Base-by-base conservation (phyloP, 345 rosid genomes). In the Eucalyptus rudis region DNA sequence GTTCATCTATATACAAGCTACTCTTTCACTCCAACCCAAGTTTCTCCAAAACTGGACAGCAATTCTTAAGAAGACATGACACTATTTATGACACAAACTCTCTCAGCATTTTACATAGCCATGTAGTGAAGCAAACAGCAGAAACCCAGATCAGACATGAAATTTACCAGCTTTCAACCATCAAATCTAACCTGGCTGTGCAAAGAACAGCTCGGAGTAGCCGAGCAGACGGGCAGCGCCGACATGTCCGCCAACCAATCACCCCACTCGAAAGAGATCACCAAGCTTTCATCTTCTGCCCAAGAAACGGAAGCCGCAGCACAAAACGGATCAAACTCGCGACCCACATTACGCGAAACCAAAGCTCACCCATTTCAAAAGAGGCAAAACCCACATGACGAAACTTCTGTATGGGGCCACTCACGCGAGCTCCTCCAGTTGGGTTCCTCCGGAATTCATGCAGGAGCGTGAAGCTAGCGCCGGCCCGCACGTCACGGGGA, bases 141-240 rank as follows among this genome's bases (percentile, higher is more conserved):
- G 49, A 49, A 20, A 79, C 83, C 62, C 68, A 86, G 43, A 36
- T 43, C 31, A 5, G 80, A 68, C 47, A 36, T 36, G 40, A 47
- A 62, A 47, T 20, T 49, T 51, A 49, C 36, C n/a, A 45, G 33
- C 22, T 33, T 19, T 16, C 13, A 66, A 58, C 71, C 88, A 27
- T n/a, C 50, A 87, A 90, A 79, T 87, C 91, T 92, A 88, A 97
- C 99, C 99, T 93, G 96, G 91, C 97, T 87, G 90, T 93, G 94
- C 87, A 95, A 91, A 89, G 94, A 93, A 91, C 94, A 93, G 89
- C 92, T 90, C 50, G 95, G 90, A 52, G 96, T 85, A 50, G 97
- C 95, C 33, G 97, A 95, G 93, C 99, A 97, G 85, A 97, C 91
- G n/a, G 97, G 94, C 90, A 96, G 90, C 97, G 95, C 95, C 80